Base-by-base conservation (phyloP, 306 rosid genomes). In the Carpinus fangiana region DNA sequence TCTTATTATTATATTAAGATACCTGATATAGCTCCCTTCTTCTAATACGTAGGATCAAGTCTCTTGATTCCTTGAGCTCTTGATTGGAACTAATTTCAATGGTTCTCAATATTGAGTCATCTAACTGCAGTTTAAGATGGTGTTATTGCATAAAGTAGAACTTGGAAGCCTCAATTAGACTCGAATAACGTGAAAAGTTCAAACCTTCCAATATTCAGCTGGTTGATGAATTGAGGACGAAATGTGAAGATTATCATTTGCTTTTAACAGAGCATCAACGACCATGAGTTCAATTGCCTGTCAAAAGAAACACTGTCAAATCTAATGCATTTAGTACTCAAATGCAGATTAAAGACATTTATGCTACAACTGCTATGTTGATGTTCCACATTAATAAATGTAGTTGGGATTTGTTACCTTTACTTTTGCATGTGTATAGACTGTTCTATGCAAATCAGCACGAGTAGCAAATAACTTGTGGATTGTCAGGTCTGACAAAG, bases 251-350 rank as follows among this genome's bases (percentile, higher is more conserved):
- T 70, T 53, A 60, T 86, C 82, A 79, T 91, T 85, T 67, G 98
- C 93, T 85, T 91, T 82, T 75, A 90, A 61, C 73, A 93, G 66
- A 54, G 96, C 96, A 86, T 93, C 98, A 26, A 84, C 70, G 20
- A 88, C 81, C 98, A 93, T 93, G 68, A 93, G 89, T 84, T 93
- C 97, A 78, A 93, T 83, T 70, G 97, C 98, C 98, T 93, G 86
- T 72, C 74, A 80, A 57, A 45, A 57, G 43, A 75, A 80, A 73
- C 56, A 16, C 31, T 3, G 68, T 67, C 50, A 79, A 59, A 74
- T 46, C 20, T 59, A 48, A 74, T 28, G 4, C 20, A 53, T 46
- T 69, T 69, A 36, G 50, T 38, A 73, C 53, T 64, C 45, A 75
- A 57, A 66, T 9, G 34, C 68, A 82, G 18, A 68, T 62, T 2